Evolutionary conservation across 2,329 filamentous ascomycete species (phyloP), one percentile per base, ranked within the genome.

Genomic region (Aureobasidium melanogenum): DNA sequence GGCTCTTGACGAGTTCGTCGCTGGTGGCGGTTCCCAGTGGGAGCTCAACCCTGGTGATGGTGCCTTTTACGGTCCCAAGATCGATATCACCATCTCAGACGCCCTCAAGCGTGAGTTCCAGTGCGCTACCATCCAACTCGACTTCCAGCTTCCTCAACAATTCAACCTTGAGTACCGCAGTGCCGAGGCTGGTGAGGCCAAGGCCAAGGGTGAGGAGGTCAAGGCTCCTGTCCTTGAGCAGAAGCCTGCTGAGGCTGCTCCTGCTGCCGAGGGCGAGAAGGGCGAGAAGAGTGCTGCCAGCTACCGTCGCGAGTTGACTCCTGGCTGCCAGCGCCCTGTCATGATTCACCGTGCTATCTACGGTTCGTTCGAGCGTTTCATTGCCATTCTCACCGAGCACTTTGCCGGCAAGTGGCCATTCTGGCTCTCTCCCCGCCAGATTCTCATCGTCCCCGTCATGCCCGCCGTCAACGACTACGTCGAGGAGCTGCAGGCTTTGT

Each of bases 1-100:
- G 63, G 90, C 92, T 19, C 81, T 99, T 52, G 83, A 94, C 66
- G 82, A 86, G 64, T 97, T 97, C 74, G 73, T 76, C 51, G 80
- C 80, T 57, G 59, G 41, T 5, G 79, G 79, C 58, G 83, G 87
- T 63, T 82, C 85, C 36, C 80, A 85, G 65, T 99, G 94, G 94
- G 88, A 90, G 73, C 80, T 96, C 56, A 96, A 97, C 75, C 88
- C 91, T 63, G 94, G 93, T 62, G 94, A 99, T 69, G 94, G 94
- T 71, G 94, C 94, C 58, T 99, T 97, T 78, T 99, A 99, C 74
- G 94, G 94, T 1, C 94, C 94, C 56, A 99, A 99, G 84, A 96
- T 97, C 68, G 94, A 99, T 69, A 94, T 99, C 71, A 95, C 90
- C 64, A 92, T 99, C 70, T 87, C 86, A 56, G 93, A 97, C 75